phyloP scores from a whole-genome alignment of 2,329 filamentous ascomycete species.

The Venturia nashicola region DNA sequence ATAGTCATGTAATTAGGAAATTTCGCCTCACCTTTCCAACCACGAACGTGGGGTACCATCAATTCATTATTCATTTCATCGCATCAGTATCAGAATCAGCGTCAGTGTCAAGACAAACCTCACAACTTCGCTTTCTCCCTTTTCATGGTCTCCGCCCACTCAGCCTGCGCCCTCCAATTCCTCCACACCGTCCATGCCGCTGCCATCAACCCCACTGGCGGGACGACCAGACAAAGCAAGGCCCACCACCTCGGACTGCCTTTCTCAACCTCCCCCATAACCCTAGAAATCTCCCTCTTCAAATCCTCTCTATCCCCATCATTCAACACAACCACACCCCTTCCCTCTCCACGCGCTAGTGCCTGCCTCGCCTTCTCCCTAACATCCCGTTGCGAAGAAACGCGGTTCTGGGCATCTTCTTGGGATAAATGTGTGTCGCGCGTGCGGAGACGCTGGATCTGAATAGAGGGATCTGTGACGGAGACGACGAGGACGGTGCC shows the following conservation, averaged over 20 bases:
- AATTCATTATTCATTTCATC: background rate
- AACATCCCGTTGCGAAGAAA: constrained; percentile 78
- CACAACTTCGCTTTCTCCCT: constrained; percentile 46
- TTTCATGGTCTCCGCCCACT: constrained; percentile 50
- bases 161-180: constrained; percentile 57
- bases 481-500: constrained; percentile 79
- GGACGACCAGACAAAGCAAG: constrained; percentile 54
- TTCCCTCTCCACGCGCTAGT: constrained; percentile 47
- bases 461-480: constrained; percentile 64
- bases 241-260: constrained; percentile 74
- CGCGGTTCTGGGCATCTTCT: constrained; percentile 81
- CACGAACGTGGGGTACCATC: background rate
- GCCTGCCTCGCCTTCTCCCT: constrained; percentile 68
- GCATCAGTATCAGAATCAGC: too few relatives aligned
- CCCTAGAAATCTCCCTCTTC: constrained; percentile 50
- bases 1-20: background rate
- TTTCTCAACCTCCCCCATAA: constrained; percentile 49
- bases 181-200: constrained; percentile 61
- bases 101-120: background rate
- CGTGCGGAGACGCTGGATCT: constrained; percentile 66
- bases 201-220: constrained; percentile 58
- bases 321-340: constrained; percentile 82
- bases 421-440: constrained; percentile 65
- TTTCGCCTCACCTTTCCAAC: background rate
- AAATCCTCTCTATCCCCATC: constrained; percentile 64